phyloP scores from a whole-genome alignment of 768 basidiomycete species.

The Jaapia argillacea region DNA sequence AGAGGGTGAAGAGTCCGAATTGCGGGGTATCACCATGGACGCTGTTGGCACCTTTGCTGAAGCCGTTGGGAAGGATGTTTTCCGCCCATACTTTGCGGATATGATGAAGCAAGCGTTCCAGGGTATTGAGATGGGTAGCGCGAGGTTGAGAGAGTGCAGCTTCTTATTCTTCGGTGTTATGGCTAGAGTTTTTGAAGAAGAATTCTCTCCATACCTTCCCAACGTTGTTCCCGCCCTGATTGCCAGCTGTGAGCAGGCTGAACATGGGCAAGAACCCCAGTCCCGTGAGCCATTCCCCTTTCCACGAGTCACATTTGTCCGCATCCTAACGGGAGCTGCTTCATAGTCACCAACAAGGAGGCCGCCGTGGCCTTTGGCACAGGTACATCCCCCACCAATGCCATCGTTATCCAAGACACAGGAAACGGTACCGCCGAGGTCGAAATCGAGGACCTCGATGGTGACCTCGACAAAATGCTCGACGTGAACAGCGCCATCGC shows the following conservation, averaged over 20 bases:
- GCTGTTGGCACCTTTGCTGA: slow-evolving; percentile 98
- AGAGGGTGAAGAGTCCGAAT: slow-evolving; percentile 87
- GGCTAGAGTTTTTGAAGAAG: slow-evolving; percentile 93
- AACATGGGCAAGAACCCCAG: slow-evolving; percentile 56
- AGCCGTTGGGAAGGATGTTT: slow-evolving; percentile 88
- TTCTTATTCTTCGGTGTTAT: slow-evolving; percentile 99
- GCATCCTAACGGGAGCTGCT: background rate
- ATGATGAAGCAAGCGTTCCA: slow-evolving; percentile 95
- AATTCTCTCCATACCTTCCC: slow-evolving; percentile 82
- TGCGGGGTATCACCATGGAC: slow-evolving; percentile 97
- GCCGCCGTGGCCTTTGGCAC: slow-evolving; percentile 57
- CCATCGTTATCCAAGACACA: slow-evolving; percentile 55
- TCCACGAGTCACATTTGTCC: background rate
- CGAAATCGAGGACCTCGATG: slow-evolving; percentile 55
- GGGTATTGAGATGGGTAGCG: slow-evolving; percentile 78
- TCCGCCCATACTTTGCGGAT: slow-evolving; percentile 92
- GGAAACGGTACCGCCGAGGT: slow-evolving; percentile 44
- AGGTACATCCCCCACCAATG: slow-evolving; percentile 62
- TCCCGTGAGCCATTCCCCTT: slow-evolving; percentile 1
- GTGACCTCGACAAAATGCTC: slow-evolving; percentile 79
- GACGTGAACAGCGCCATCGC: slow-evolving; percentile 94
- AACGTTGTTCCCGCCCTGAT: slow-evolving; percentile 82
- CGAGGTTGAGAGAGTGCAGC: slow-evolving; percentile 85
- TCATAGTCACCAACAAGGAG: slow-evolving; percentile 41
- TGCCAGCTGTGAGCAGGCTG: slow-evolving; percentile 71